These are phyloP conservation scores for Achaetomium macrosporum DNA, from an alignment of 2,329 filamentous ascomycete genomes.

Conservation along the genomic window DNA sequence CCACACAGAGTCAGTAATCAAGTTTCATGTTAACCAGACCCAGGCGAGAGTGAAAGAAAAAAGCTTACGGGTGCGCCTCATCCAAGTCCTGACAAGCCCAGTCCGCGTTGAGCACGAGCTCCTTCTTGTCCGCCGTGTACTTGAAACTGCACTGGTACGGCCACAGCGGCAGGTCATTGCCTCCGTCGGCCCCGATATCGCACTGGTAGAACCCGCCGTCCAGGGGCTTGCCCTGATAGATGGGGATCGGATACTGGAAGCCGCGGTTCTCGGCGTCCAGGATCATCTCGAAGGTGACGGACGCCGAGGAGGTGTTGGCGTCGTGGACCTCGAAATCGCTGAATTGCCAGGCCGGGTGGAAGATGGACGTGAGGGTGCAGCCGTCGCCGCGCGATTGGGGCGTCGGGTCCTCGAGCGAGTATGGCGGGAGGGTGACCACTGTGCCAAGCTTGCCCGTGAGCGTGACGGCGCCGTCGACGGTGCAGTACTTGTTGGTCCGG, in stretches of 20 bases:
- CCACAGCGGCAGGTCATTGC: slow-evolving; percentile 18
- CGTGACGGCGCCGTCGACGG: background rate
- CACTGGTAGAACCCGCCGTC: slow-evolving; percentile 19
- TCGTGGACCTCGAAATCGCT: slow-evolving; percentile 15
- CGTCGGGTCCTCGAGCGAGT: slow-evolving; percentile 23
- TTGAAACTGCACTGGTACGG: slow-evolving; percentile 20
- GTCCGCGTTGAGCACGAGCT: slow-evolving; percentile 19
- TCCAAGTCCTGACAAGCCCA: slow-evolving; percentile 26
- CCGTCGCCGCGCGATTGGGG: slow-evolving; percentile 16
- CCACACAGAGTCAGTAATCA: background rate
- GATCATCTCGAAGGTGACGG: slow-evolving; percentile 22
- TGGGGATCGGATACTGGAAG: slow-evolving; percentile 21
- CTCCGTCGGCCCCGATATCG: slow-evolving; percentile 15
- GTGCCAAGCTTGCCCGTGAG: slow-evolving; percentile 8
- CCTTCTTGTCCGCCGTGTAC: slow-evolving; percentile 12
- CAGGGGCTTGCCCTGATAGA: slow-evolving; percentile 12
- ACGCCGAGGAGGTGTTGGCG: background rate
- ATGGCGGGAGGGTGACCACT: slow-evolving; percentile 16
- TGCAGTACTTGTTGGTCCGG: slow-evolving; percentile 15
- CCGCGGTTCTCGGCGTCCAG: slow-evolving; percentile 12
- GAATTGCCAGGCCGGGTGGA: slow-evolving; percentile 21
- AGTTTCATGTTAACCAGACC: too few relatives aligned
- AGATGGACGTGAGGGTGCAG: slow-evolving; percentile 24
- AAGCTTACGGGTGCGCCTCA: slow-evolving; percentile 19
- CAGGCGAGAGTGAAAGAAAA: background rate